Percentiles rank a stretch among this genome's conserved stretches.
Conservation (phyloP, 306 rosid genomes). For the Acacia melanoxylon region DNA sequence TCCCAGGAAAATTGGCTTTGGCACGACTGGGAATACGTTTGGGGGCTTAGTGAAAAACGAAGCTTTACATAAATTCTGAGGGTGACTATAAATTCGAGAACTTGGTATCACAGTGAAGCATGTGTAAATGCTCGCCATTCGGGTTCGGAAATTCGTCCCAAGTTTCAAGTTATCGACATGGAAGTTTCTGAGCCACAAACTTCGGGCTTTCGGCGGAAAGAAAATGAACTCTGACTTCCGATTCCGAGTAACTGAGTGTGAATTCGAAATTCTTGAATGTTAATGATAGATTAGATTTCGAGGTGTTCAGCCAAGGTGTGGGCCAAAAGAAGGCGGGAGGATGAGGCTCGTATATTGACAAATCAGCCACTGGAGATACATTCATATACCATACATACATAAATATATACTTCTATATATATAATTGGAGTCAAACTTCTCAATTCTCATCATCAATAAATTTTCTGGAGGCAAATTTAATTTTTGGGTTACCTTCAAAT, state of each 20-base stretch:
- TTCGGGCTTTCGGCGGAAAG: too few relatives aligned
- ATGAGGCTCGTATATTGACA: slow-evolving; percentile 32
- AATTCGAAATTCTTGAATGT: background rate
- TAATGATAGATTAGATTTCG: background rate
- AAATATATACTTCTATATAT: too few relatives aligned
- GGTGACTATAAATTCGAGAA: slow-evolving; percentile 34
- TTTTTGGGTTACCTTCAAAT: too few relatives aligned
- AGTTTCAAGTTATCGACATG: slow-evolving; percentile 34
- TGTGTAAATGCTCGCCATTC: slow-evolving; percentile 67
- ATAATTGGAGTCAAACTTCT: too few relatives aligned
- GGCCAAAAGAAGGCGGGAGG: slow-evolving; percentile 38
- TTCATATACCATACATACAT: too few relatives aligned
- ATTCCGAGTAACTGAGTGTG: background rate
- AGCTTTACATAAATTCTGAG: slow-evolving; percentile 32
- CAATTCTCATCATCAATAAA: too few relatives aligned
- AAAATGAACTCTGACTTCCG: background rate
- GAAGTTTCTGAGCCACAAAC: background rate
- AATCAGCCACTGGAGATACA: background rate
- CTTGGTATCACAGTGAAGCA: slow-evolving; percentile 57
- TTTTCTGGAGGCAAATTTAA: too few relatives aligned
- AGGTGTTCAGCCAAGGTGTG: background rate
- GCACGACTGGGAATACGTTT: slow-evolving; percentile 27
- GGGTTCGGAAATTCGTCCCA: background rate
- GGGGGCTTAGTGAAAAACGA: slow-evolving; percentile 31
- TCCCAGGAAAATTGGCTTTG: slow-evolving; percentile 37